phyloP scores from a whole-genome alignment of 257 asterid genomes.

The Echites panduratus region DNA sequence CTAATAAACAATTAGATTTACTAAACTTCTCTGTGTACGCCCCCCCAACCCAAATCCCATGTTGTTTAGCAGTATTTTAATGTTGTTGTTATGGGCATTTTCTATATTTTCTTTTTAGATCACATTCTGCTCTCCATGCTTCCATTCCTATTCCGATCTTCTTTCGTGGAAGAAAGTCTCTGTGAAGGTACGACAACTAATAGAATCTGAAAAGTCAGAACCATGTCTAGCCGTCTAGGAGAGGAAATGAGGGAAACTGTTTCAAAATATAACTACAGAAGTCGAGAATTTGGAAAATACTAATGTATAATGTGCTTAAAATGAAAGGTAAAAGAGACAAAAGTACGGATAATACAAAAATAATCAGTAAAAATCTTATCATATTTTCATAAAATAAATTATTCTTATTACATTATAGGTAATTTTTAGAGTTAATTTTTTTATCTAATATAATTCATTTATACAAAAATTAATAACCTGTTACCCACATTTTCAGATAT shows the following conservation, averaged over 20 bases:
- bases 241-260: conserved; percentile 2
- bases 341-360: too few species aligned
- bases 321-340: too few species aligned
- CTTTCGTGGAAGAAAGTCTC: conserved; percentile 19
- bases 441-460: too few species aligned
- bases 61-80: neutral
- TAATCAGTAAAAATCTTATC: too few species aligned
- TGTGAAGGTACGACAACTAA: conserved; percentile 29
- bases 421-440: too few species aligned
- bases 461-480: too few species aligned
- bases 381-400: too few species aligned
- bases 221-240: conserved; percentile 9
- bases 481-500: too few species aligned
- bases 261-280: too few species aligned
- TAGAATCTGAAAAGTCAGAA: conserved; percentile 38
- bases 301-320: too few species aligned
- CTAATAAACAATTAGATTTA: conserved; percentile 13
- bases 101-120: conserved; percentile 20
- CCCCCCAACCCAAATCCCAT: conserved; percentile 10
- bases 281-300: too few species aligned
- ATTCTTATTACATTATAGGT: too few species aligned
- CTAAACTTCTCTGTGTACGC: conserved; percentile 22
- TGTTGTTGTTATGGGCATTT: conserved; percentile 8
- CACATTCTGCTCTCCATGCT: conserved; percentile 40
- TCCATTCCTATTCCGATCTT: conserved; percentile 34